Base-by-base conservation (phyloP, 2,329 filamentous ascomycete genomes). In the Apiospora aurea region DNA sequence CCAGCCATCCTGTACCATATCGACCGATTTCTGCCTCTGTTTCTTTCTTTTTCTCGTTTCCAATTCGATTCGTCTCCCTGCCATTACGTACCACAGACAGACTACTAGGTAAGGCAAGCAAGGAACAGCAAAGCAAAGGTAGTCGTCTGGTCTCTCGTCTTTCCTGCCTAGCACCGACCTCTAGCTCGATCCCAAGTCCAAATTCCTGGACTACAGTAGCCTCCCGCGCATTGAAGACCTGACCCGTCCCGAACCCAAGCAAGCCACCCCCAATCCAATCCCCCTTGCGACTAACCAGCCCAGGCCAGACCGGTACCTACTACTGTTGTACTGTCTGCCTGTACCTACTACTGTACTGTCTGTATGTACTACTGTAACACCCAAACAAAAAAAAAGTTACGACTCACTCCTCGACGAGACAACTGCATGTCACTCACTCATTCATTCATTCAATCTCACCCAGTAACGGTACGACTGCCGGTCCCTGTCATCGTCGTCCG, bases 191-290 rank as follows among this genome's bases (percentile, higher is more conserved):
- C 53, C 53, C 53, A 61, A 38, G 53, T 61, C 53, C 29, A 61
- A 64, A 64, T 64, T 64, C 34, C 34, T 64, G 57, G 29, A 64
- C 57, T 64, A n/a, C n/a, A n/a, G n/a, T n/a, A 61, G 53, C 29
- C 29, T 10, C 14, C 53, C 53, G 53, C 53, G 26, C 16, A 18
- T 38, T 34, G 29, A 61, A 61, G 18, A 64, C 57, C 57, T 64
- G 21, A 64, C 24, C 26, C 51, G 26, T 24, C n/a, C 51, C 16
- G 26, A 29, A 61, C 34, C 57, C 57, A 64, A 64, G 57, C 57
- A 64, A 64, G 57, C 53, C 53, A 61, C 53, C 53, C 34, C 53
- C 53, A 46, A 51, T 51, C 49, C 49, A 64, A 64, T n/a, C 57
- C 57, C 57, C 57, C 57, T 64, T 64, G 57, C 57, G 57, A 41